These are phyloP conservation scores for Backusella luteola DNA, from an alignment of 192 early-diverging fungal genomes.

Conservation along the genomic window DNA sequence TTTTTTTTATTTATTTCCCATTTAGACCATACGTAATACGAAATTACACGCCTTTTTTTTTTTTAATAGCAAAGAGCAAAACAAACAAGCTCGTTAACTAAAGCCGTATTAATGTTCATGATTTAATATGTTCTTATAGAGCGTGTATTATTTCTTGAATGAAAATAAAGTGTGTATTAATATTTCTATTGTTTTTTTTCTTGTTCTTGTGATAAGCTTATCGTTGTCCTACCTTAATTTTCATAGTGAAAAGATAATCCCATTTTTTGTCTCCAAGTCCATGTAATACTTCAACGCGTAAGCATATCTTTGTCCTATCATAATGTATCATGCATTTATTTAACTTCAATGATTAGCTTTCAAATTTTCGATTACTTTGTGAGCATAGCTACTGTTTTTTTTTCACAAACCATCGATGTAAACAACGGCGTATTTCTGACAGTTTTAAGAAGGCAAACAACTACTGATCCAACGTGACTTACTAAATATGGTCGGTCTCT, in stretches of 20 bases:
- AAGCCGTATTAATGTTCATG: no score
- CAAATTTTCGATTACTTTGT: neutral
- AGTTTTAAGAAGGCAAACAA: neutral
- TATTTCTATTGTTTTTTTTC: neutral
- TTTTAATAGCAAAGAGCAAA: no score
- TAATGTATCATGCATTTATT: neutral
- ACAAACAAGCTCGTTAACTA: no score
- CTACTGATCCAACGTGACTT: neutral
- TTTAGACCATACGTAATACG: neutral
- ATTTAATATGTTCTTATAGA: no score
- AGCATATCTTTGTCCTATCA: neutral
- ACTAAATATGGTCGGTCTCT: neutral
- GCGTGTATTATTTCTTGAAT: neutral
- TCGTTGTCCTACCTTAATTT: neutral
- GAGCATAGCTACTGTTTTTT: neutral
- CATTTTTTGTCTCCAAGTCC: neutral
- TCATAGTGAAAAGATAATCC: neutral
- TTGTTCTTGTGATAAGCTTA: constrained; percentile 1
- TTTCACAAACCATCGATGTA: neutral
- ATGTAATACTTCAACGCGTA: neutral
- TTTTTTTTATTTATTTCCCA: neutral
- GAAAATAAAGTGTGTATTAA: neutral
- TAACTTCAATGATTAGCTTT: neutral
- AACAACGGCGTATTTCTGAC: neutral
- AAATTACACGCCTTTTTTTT: neutral